These are phyloP conservation scores for Rickenella mellea DNA, from an alignment of 768 basidiomycete species.

Conservation along the genomic window DNA sequence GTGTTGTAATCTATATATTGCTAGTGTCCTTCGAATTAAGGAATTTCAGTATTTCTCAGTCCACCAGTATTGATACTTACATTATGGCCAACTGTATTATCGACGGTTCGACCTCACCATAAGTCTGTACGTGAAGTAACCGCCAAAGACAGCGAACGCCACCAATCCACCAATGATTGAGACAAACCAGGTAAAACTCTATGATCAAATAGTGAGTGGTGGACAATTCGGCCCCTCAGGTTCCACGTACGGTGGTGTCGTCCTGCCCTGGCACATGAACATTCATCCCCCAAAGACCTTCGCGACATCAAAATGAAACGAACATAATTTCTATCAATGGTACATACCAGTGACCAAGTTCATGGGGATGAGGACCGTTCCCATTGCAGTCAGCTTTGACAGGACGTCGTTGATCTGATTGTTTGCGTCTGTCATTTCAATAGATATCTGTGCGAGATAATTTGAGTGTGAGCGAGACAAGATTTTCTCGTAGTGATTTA, in stretches of 20 bases:
- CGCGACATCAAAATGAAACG: background rate
- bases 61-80: too few relatives aligned
- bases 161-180: conserved; percentile 76
- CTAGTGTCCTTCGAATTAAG: too few relatives aligned
- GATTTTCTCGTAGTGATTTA: conserved; percentile 99
- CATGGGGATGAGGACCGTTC: conserved; percentile 96
- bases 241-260: conserved; percentile 24
- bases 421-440: conserved; percentile 99
- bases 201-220: conserved; percentile 3
- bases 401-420: conserved; percentile 99
- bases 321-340: conserved; percentile 1
- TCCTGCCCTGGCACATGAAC: conserved; percentile 90
- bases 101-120: too few relatives aligned
- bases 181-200: conserved; percentile 75
- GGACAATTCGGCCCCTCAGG: background rate
- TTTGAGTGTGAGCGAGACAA: conserved; percentile 97
- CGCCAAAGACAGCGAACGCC: conserved; percentile 75
- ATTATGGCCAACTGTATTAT: too few relatives aligned
- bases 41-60: too few relatives aligned
- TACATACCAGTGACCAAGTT: conserved; percentile 83
- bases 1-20: too few relatives aligned
- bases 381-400: conserved; percentile 92
- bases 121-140: conserved; percentile 70
- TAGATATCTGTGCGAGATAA: conserved; percentile 98
- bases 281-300: conserved; percentile 97